These are phyloP conservation scores for Chrysopogon serrulatus DNA, from an alignment of 176 grass and related monocot genomes.

Conservation along the genomic window DNA sequence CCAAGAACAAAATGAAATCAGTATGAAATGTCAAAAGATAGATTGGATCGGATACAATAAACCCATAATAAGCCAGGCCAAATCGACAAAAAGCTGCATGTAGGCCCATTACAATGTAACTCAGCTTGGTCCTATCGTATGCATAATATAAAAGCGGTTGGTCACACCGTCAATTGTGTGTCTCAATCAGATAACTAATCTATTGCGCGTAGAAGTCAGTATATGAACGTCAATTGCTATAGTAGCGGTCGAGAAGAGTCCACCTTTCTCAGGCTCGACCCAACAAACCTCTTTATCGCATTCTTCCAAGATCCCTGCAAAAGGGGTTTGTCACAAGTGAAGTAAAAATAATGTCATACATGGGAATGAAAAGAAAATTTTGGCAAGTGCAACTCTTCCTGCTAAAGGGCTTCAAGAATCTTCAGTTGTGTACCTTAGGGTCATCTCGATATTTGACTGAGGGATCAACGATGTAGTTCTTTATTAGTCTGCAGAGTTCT, in stretches of 20 bases:
- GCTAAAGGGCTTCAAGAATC: background rate
- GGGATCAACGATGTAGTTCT: slow-evolving; percentile 39
- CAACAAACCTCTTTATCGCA: slow-evolving; percentile 43
- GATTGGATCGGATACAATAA: too few relatives aligned
- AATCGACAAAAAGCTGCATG: background rate
- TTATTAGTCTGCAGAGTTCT: slow-evolving; percentile 68
- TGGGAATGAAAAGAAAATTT: background rate
- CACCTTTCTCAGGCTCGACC: slow-evolving; percentile 45
- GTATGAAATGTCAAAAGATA: too few relatives aligned
- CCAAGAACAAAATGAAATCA: background rate
- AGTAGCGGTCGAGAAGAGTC: slow-evolving; percentile 49
- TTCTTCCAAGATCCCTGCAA: slow-evolving; percentile 52
- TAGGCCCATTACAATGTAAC: background rate
- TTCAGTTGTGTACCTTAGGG: slow-evolving; percentile 32
- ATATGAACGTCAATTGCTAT: slow-evolving; percentile 8
- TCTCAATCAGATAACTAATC: background rate
- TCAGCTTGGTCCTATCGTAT: too few relatives aligned
- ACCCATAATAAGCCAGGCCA: too few relatives aligned
- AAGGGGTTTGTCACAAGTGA: slow-evolving; percentile 7
- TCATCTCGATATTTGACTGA: slow-evolving; percentile 38
- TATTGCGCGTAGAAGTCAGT: background rate
- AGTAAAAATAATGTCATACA: background rate
- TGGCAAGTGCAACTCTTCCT: background rate
- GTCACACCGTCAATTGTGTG: background rate
- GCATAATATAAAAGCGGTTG: too few relatives aligned